These are phyloP conservation scores for Hypoxylon rubiginosum DNA, from an alignment of 2,329 filamentous ascomycete genomes.

Conservation along the genomic window DNA sequence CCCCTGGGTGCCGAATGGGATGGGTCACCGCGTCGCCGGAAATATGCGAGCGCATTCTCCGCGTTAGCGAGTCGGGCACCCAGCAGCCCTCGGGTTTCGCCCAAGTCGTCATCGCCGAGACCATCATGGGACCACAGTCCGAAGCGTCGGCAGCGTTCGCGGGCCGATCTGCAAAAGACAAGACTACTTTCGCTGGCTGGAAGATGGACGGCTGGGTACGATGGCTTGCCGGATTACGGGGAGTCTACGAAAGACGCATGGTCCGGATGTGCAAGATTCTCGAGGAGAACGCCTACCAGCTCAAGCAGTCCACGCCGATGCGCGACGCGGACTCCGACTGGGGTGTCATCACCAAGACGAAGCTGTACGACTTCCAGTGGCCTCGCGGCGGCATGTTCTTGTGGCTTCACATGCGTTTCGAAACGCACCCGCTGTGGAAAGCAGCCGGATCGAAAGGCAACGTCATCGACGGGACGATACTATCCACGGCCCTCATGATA, in stretches of 20 bases:
- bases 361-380: slow-evolving; percentile 81
- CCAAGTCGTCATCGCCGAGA: slow-evolving; percentile 82
- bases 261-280: slow-evolving; percentile 80
- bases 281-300: slow-evolving; percentile 74
- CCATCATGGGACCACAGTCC: slow-evolving; percentile 79
- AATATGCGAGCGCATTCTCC: slow-evolving; percentile 78
- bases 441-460: slow-evolving; percentile 51
- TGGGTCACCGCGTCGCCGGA: slow-evolving; percentile 90
- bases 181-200: slow-evolving; percentile 72
- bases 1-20: slow-evolving; percentile 88
- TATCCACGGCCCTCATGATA: slow-evolving; percentile 78
- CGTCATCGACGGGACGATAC: slow-evolving; percentile 65
- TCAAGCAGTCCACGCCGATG: slow-evolving; percentile 71
- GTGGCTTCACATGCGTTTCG: slow-evolving; percentile 81
- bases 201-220: slow-evolving; percentile 87
- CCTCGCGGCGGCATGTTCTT: slow-evolving; percentile 93
- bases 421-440: slow-evolving; percentile 77
- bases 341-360: slow-evolving; percentile 80
- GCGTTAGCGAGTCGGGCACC: slow-evolving; percentile 82
- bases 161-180: slow-evolving; percentile 62
- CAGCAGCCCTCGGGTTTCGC: slow-evolving; percentile 92
- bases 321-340: slow-evolving; percentile 70
- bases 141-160: slow-evolving; percentile 59
- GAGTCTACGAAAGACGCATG: slow-evolving; percentile 89
- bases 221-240: slow-evolving; percentile 88